Percentiles rank a stretch among this genome's conserved stretches.
Conservation (phyloP, 2,329 filamentous ascomycete genomes). For the Aureobasidium sp. region DNA sequence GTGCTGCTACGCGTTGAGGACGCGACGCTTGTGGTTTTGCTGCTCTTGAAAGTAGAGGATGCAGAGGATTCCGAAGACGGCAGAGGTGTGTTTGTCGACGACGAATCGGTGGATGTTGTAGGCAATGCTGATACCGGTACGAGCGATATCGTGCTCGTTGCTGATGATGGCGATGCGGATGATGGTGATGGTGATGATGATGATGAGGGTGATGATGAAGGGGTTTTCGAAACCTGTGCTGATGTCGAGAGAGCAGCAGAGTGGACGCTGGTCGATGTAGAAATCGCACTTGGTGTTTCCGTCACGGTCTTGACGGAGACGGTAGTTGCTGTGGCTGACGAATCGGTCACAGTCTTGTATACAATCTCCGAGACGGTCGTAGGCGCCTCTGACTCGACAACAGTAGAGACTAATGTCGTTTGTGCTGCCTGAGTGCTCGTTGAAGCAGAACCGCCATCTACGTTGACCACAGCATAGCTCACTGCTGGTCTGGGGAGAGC, state of each 20-base stretch:
- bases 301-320: constrained; percentile 12
- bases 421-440: constrained; percentile 18
- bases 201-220: constrained; percentile 16
- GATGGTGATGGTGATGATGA: background rate
- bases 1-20: background rate
- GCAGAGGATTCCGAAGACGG: background rate
- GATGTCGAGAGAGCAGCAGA: constrained; percentile 2
- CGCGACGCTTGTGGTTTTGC: background rate
- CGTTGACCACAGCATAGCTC: constrained; percentile 28
- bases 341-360: constrained; percentile 14
- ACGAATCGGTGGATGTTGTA: background rate
- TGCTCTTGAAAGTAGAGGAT: background rate
- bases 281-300: background rate
- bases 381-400: constrained; percentile 18
- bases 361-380: constrained; percentile 7
- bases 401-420: constrained; percentile 22
- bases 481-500: constrained; percentile 24
- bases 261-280: constrained; percentile 9
- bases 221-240: constrained; percentile 7
- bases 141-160: background rate
- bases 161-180: background rate
- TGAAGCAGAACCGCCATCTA: constrained; percentile 19
- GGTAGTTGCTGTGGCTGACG: background rate
- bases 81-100: background rate
- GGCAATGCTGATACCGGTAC: background rate